Percentiles rank a stretch among this genome's conserved stretches.
Conservation (phyloP, 2,329 filamentous ascomycete genomes). For the Ceratocystiopsis minuta region DNA sequence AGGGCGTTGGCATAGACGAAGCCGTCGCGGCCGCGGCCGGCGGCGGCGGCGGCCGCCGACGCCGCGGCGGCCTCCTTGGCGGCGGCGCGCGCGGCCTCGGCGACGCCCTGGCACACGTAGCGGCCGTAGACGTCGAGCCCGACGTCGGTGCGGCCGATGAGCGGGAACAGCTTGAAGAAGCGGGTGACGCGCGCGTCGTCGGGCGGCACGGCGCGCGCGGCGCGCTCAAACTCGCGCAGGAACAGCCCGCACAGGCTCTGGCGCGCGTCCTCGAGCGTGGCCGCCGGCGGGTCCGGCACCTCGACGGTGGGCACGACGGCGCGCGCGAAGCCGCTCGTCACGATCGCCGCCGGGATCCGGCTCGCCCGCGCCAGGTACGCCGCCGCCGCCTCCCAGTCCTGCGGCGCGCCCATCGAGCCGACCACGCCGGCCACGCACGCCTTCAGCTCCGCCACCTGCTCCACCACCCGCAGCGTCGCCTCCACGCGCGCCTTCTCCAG, state of each 20-base stretch:
- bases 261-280: slow-evolving; percentile 72
- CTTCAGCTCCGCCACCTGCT: slow-evolving; percentile 93
- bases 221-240: slow-evolving; percentile 85
- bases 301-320: slow-evolving; percentile 90
- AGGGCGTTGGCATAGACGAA: slow-evolving; percentile 86
- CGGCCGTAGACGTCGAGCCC: slow-evolving; percentile 87
- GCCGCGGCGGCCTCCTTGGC: slow-evolving; percentile 40
- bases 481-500: slow-evolving; percentile 83
- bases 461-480: slow-evolving; percentile 76
- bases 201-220: slow-evolving; percentile 44
- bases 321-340: slow-evolving; percentile 71
- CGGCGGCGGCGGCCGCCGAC: not conserved
- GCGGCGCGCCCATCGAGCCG: slow-evolving; percentile 90
- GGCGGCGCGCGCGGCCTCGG: slow-evolving; percentile 61
- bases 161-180: slow-evolving; percentile 94
- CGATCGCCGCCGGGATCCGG: slow-evolving; percentile 62
- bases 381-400: slow-evolving; percentile 96
- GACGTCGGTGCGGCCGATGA: slow-evolving; percentile 77
- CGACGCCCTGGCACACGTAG: slow-evolving; percentile 92
- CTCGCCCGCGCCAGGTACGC: slow-evolving; percentile 72
- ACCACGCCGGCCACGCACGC: slow-evolving; percentile 88
- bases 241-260: slow-evolving; percentile 85
- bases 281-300: slow-evolving; percentile 75
- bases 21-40: slow-evolving; percentile 47
- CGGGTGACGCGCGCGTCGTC: slow-evolving; percentile 80